Conservation (phyloP, 2,329 filamentous ascomycete species). For the Zarea fungicola region DNA sequence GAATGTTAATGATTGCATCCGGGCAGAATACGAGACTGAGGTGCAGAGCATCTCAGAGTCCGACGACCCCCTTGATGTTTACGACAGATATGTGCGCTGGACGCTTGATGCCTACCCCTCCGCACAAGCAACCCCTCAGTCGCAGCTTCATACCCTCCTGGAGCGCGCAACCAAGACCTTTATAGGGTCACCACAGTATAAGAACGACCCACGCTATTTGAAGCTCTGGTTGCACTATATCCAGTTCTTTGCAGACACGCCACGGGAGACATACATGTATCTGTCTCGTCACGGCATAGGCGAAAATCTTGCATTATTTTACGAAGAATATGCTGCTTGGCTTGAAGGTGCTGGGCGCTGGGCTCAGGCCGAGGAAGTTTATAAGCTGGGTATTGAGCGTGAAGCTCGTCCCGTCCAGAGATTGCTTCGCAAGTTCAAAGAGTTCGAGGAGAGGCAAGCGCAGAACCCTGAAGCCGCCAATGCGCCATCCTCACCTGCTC, state of each 20-base stretch:
- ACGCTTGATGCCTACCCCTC: conserved; percentile 92
- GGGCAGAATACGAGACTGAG: conserved; percentile 83
- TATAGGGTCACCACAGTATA: conserved; percentile 79
- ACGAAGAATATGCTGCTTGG: conserved; percentile 95
- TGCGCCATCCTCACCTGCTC: conserved; percentile 77
- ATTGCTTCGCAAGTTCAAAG: conserved; percentile 80
- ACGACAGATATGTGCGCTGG: conserved; percentile 96
- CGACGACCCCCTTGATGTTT: conserved; percentile 92
- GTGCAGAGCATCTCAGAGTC: conserved; percentile 73
- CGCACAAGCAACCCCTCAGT: conserved; percentile 83
- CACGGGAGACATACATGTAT: conserved; percentile 88
- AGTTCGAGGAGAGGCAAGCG: conserved; percentile 78
- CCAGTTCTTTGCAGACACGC: conserved; percentile 84
- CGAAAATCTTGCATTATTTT: conserved; percentile 82
- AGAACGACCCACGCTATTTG: conserved; percentile 89
- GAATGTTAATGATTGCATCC: conserved; percentile 71
- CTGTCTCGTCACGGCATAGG: conserved; percentile 84
- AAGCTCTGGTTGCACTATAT: conserved; percentile 95
- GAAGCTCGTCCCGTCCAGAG: conserved; percentile 80
- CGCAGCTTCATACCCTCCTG: conserved; percentile 81
- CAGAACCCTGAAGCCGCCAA: conserved; percentile 55
- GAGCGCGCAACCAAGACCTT: conserved; percentile 92
- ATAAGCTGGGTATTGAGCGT: conserved; percentile 79
- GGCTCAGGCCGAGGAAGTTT: conserved; percentile 91
- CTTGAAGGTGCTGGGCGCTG: conserved; percentile 78